Evolutionary conservation across 2,329 filamentous ascomycete genomes (phyloP).

Genomic region (Alternaria arbusti): DNA sequence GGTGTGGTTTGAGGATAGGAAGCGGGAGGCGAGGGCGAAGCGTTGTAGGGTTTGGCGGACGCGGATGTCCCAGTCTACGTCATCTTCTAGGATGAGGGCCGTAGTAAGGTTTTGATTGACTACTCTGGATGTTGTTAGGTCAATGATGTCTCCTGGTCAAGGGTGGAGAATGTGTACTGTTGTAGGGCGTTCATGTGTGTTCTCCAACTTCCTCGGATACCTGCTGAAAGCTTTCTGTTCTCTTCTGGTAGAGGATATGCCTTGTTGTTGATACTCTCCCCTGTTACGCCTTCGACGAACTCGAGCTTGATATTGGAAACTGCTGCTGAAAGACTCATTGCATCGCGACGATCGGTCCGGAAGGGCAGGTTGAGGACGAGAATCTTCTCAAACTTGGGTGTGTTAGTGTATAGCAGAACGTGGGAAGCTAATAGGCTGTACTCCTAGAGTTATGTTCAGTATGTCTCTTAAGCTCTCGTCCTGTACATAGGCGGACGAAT

Average conservation of each 20-base stretch:
- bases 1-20: constrained; percentile 11
- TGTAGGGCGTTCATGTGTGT: constrained; percentile 43
- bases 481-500: constrained; percentile 31
- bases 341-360: constrained; percentile 61
- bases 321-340: constrained; percentile 57
- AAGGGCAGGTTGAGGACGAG: constrained; percentile 61
- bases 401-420: not conserved
- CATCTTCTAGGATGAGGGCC: constrained; percentile 41
- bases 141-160: not conserved
- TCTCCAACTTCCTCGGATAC: constrained; percentile 40
- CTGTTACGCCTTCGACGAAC: constrained; percentile 58
- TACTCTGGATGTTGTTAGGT: constrained; percentile 20
- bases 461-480: constrained; percentile 34
- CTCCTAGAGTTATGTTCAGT: constrained; percentile 36
- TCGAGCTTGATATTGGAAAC: constrained; percentile 57
- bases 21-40: constrained; percentile 35
- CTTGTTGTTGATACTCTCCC: constrained; percentile 37
- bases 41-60: constrained; percentile 38
- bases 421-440: constrained; percentile 13
- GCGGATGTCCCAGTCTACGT: constrained; percentile 42
- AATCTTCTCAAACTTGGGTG: constrained; percentile 59
- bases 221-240: constrained; percentile 34
- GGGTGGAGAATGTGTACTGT: constrained; percentile 11
- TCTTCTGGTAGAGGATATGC: constrained; percentile 39
- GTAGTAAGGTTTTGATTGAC: constrained; percentile 41